Evolutionary conservation across 257 asterid species (phyloP), one percentile per base, ranked within the genome.

Genomic region (Solanum chmielewskii): DNA sequence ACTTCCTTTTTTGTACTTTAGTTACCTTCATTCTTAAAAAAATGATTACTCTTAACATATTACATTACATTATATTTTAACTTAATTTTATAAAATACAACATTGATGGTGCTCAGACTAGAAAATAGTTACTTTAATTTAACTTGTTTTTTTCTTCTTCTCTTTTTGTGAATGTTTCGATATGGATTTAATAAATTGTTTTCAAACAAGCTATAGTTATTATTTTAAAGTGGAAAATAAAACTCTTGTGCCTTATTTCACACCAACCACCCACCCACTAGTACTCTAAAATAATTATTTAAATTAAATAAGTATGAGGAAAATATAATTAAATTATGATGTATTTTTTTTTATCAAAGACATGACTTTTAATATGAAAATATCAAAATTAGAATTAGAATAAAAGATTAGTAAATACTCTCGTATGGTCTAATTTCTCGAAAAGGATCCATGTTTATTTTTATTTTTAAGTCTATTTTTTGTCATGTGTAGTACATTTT

Each of bases 331-430:
- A 59, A 11, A 59, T 3, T 3, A 59, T 59, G 3, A 59, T 5
- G 1, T 21, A 1, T 8, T 0, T 21, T 62, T n/a, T 62, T 11
- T 10, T 4, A 62, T n/a, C 2, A 8, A n/a, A 8, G 0, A 0
- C 0, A 4, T n/a, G 0, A 62, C 11, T n/a, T n/a, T 62, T 62
- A 0, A 4, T 7, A 23, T 23, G 3, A 23, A 23, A 0, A 62
- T 23, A 62, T 62, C 15, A 2, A 62, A 3, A 1, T 62, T 0
- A 23, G 9, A 56, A 18, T 23, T 62, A 62, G 11, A 7, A 4
- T 62, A 62, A 14, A 62, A 62, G 7, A 0, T 62, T 62, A 10
- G 3, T 56, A 56, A 7, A 56, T 18, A 2, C 3, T 56, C 4
- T 3, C 2, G 2, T 52, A 52, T 52, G 10, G 10, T 52, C n/a